These are phyloP conservation scores for Yamadazyma aaseri DNA, from an alignment of 1,139 yeast species.

Conservation along the genomic window DNA sequence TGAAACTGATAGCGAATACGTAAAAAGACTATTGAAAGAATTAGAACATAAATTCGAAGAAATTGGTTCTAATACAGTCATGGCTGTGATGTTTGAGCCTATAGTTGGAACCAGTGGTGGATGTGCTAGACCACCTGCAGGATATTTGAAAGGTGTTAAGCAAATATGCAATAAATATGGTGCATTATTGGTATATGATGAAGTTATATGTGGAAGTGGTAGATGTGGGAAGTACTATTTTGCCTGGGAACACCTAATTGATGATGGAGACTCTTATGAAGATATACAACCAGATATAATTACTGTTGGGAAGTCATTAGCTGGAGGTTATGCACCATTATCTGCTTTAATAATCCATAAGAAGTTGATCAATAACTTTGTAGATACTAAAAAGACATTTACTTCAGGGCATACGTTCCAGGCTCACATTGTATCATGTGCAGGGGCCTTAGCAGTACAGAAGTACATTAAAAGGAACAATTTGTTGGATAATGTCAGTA, in stretches of 20 bases:
- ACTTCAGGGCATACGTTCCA: conserved; percentile 59
- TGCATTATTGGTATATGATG: conserved; percentile 53
- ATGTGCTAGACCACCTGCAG: conserved; percentile 52
- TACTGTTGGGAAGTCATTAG: conserved; percentile 61
- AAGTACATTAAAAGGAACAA: conserved; percentile 43
- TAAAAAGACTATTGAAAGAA: conserved; percentile 15
- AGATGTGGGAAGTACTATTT: conserved; percentile 21
- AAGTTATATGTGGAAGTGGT: conserved; percentile 64
- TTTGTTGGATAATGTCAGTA: conserved; percentile 44
- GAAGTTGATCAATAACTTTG: conserved; percentile 38
- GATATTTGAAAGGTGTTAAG: conserved; percentile 53
- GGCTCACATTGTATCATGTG: conserved; percentile 55
- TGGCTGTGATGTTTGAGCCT: conserved; percentile 52
- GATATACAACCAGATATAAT: conserved; percentile 18
- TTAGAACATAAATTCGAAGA: conserved; percentile 18
- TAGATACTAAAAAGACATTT: conserved; percentile 40
- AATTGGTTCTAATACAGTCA: conserved; percentile 33
- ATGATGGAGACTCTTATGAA: conserved; percentile 3
- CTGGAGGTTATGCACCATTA: conserved; percentile 60
- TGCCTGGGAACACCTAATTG: conserved; percentile 4
- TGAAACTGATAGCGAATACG: conserved; percentile 16
- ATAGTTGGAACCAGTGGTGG: conserved; percentile 57
- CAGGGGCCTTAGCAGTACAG: conserved; percentile 55
- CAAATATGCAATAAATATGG: conserved; percentile 55
- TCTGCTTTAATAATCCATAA: conserved; percentile 56